Evolutionary conservation across 768 basidiomycete species (phyloP), one percentile per base, ranked within the genome.

Genomic region (Sarcodon aspratus): DNA sequence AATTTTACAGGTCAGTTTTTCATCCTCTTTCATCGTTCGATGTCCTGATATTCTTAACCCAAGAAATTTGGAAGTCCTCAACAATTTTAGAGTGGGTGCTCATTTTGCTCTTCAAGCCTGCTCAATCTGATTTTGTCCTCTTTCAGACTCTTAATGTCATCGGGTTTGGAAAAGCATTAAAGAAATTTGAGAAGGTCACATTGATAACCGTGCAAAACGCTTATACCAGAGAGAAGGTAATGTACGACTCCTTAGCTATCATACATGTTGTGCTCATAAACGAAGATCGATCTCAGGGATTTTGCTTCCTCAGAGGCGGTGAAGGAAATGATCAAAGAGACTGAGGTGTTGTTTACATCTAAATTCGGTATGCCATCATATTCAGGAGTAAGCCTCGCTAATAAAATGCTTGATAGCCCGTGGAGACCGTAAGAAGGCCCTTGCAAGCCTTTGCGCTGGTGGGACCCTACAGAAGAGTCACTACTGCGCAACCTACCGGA

Each of bases 111-210:
- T 32, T 7, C 31, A 17, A 6, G 5, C 27, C 4, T 6, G 13
- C 21, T 36, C 15, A 6, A 18, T 34, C 6, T 34, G 18, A 27
- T 27, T 31, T 13, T 7, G 49, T 21, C 35, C 36, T n/a, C 42
- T 31, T 18, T 8, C 53, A 90, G 83, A 79, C 85, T 42, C 65
- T 97, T 36, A 98, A 99, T 62, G 63, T 92, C 9, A 87, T 89
- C 1, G 96, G 95, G 1, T 92, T 96, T 61, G 73, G 86, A 27
- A 92, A 92, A 61, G 82, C 81, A 0, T 61, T 92, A 49, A 91
- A 85, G 66, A 92, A 91, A 61, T 92, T 88, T 53, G 85, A 85
- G 58, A 93, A 89, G 61, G 66, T 75, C 4, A 84, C 90, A 11
- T 43, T 86, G 81, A 78, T 87, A 33, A 71, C 75, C 10, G 81